Base-by-base conservation (phyloP, 2,329 filamentous ascomycete genomes). In the Alternaria arbusti region DNA sequence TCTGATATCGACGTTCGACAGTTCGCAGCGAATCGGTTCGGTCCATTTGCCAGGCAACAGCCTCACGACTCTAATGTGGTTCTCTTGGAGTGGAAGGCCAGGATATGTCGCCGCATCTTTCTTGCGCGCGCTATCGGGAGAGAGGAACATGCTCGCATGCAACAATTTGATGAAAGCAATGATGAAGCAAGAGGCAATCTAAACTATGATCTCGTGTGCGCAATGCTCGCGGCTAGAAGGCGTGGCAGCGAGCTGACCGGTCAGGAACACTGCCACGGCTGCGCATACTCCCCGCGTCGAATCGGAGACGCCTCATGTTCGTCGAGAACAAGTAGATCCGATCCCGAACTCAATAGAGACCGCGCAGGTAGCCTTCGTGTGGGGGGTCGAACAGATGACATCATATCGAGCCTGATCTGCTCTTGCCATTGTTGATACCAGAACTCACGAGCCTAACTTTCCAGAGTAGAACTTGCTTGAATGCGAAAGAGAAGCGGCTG, bases 1-100 rank as follows among this genome's bases (percentile, higher is more conserved):
- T 36, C 25, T 12, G 12, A 54, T n/a, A 17, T 40, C 2, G 20
- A n/a, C 32, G 3, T 51, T 54, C 6, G 13, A 23, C 3, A 70
- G 54, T 44, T 65, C 57, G 54, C 65, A 70, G 5, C 46, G 25
- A 15, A 70, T 66, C 8, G 52, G 60, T 28, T 69, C 61, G 5
- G 45, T 49, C 64, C 67, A 69, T 25, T 13, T 23, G 23, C 67
- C 67, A 30, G 65, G 67, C 15, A 59, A 60, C 15, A 69, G 36
- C 26, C 32, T 43, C 17, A 62, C 54, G 1, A 67, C 32, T 5
- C 64, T 32, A 7, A 67, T 67, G n/a, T 64, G 52, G 11, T 44
- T 56, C 0, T 12, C 15, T 1, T 36, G 52, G 3, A 57, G 59
- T 30, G 52, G 52, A 5, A 32, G 17, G 9, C 45, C 52, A 2